Evolutionary conservation across 2,329 filamentous ascomycete genomes (phyloP).

Genomic region (Cladosporium sp.): DNA sequence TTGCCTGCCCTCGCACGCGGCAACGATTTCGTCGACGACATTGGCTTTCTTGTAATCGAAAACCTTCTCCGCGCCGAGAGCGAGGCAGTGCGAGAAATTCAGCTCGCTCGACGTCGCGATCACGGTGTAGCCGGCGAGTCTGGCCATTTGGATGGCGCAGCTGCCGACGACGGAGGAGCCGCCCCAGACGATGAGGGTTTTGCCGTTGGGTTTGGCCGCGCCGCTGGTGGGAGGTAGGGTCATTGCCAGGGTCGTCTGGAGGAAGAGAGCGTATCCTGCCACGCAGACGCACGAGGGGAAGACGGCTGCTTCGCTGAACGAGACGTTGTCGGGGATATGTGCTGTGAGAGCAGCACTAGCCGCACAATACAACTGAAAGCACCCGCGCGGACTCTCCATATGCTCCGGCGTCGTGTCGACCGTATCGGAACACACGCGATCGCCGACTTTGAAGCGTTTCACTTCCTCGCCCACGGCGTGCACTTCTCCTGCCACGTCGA

Average conservation of each 20-base stretch:
- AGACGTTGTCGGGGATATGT: slow-evolving; percentile 19
- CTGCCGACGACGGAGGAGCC: slow-evolving; percentile 51
- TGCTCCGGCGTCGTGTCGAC: slow-evolving; percentile 19
- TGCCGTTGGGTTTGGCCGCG: slow-evolving; percentile 18
- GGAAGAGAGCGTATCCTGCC: slow-evolving; percentile 19
- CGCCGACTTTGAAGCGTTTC: slow-evolving; percentile 19
- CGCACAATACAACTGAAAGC: slow-evolving; percentile 23
- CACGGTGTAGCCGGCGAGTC: slow-evolving; percentile 42
- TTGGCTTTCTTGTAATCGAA: slow-evolving; percentile 46
- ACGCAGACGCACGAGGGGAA: slow-evolving; percentile 20
- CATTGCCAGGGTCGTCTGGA: slow-evolving; percentile 13
- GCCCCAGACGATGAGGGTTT: slow-evolving; percentile 49
- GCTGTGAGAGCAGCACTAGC: slow-evolving; percentile 12
- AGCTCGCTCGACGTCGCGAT: slow-evolving; percentile 31
- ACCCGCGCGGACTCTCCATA: slow-evolving; percentile 18
- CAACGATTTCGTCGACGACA: slow-evolving; percentile 26
- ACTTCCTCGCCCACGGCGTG: slow-evolving; percentile 26
- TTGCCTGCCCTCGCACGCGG: slow-evolving; percentile 21
- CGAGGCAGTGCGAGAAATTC: slow-evolving; percentile 40
- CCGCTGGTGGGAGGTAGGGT: slow-evolving; percentile 14
- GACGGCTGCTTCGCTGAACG: slow-evolving; percentile 19
- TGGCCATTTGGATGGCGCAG: slow-evolving; percentile 46
- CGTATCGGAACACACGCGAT: slow-evolving; percentile 25
- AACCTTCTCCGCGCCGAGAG: slow-evolving; percentile 42
- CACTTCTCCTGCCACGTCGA: slow-evolving; percentile 26